phyloP scores from a whole-genome alignment of 208 protist species.

The Leishmania major region DNA sequence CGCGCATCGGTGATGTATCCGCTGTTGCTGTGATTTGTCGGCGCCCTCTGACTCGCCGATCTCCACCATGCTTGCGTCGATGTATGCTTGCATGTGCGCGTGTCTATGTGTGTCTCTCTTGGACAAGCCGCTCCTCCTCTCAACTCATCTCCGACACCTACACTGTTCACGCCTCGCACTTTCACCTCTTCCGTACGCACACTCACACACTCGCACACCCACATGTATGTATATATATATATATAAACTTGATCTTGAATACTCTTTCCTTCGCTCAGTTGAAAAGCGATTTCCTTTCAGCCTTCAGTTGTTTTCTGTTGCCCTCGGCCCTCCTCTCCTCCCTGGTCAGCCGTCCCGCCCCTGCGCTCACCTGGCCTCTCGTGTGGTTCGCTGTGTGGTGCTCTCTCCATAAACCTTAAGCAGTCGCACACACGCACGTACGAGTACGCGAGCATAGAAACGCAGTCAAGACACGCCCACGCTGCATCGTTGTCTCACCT shows the following conservation, averaged over 20 bases:
- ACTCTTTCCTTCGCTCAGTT: not conserved
- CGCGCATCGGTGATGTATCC: not conserved
- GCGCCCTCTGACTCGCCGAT: not conserved
- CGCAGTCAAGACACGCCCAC: not conserved
- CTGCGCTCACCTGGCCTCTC: not conserved
- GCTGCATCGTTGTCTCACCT: not conserved
- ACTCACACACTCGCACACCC: not conserved
- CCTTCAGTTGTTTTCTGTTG: not conserved
- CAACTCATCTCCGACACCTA: not conserved
- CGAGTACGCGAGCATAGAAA: slow-evolving; percentile 4
- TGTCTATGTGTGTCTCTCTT: not conserved
- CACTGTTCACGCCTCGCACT: not conserved
- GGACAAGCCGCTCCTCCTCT: not conserved
- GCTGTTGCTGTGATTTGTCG: not conserved
- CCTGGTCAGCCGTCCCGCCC: not conserved
- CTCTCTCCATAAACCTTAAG: slow-evolving; percentile 3
- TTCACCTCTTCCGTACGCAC: not conserved
- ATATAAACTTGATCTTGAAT: too few relatives aligned
- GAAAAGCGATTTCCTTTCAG: slow-evolving; percentile 1
- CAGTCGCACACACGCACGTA: not conserved
- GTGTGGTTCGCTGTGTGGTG: not conserved
- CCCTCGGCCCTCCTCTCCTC: not conserved
- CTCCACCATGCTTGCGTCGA: not conserved
- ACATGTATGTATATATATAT: not conserved
- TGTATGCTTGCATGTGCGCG: not conserved